Conservation (phyloP, 495 filamentous ascomycete genomes). For the Neurospora tetraspora region DNA sequence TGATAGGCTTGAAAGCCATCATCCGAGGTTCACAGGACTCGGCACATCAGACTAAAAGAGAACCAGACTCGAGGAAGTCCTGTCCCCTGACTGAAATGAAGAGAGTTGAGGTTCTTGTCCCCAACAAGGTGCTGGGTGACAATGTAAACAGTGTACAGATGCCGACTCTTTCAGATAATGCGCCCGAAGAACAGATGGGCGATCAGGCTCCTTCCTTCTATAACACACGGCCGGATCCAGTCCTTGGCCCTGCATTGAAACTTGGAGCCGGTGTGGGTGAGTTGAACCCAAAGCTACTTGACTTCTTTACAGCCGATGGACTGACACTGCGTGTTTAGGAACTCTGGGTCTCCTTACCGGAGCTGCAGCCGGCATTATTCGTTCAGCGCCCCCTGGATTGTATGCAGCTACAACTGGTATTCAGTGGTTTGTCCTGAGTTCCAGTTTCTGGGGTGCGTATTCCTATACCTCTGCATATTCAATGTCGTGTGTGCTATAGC, state of each 20-base stretch:
- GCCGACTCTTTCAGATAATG: neutral
- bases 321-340: slow-evolving; percentile 35
- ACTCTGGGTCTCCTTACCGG: slow-evolving; percentile 62
- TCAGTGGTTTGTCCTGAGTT: slow-evolving; percentile 72
- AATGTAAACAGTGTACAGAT: neutral
- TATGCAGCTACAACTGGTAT: slow-evolving; percentile 63
- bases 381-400: slow-evolving; percentile 52
- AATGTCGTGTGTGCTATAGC: neutral
- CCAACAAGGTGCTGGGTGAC: neutral
- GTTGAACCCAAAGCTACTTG: neutral
- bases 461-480: neutral
- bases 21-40: neutral
- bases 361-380: slow-evolving; percentile 55
- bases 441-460: slow-evolving; percentile 60
- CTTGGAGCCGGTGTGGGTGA: slow-evolving; percentile 21
- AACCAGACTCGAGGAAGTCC: neutral
- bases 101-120: neutral
- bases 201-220: neutral
- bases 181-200: neutral
- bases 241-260: slow-evolving; percentile 23
- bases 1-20: neutral
- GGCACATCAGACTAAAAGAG: neutral
- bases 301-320: neutral
- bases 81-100: neutral
- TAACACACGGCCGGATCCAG: neutral